phyloP scores from a whole-genome alignment of 805 yeast genomes.

The Komagataella populi region DNA sequence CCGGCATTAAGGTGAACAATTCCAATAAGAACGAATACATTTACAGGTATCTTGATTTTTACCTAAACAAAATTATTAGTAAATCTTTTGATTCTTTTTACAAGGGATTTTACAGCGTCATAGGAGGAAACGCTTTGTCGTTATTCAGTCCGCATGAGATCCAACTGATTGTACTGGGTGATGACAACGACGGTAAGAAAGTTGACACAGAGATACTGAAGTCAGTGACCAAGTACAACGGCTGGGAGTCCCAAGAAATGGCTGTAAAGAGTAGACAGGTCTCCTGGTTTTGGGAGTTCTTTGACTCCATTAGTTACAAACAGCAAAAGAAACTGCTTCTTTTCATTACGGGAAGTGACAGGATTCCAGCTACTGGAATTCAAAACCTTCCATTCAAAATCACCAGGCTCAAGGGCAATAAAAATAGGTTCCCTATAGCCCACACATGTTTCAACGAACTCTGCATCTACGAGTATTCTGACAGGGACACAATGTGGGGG shows the following conservation, averaged over 20 bases:
- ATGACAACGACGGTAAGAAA: conserved; percentile 30
- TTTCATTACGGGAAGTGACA: conserved; percentile 83
- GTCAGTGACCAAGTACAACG: conserved; percentile 61
- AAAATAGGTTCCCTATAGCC: conserved; percentile 59
- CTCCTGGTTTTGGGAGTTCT: conserved; percentile 81
- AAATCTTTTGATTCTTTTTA: conserved; percentile 44
- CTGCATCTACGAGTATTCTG: conserved; percentile 53
- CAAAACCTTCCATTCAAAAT: conserved; percentile 63
- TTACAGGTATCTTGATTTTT: conserved; percentile 45
- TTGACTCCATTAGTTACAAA: conserved; percentile 26
- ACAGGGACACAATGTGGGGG: conserved; percentile 34
- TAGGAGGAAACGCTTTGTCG: conserved; percentile 71
- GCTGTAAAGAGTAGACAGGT: conserved; percentile 30
- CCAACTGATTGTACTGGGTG: conserved; percentile 67
- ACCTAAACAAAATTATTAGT: conserved; percentile 39
- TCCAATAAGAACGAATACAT: conserved; percentile 50
- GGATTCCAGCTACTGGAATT: conserved; percentile 88
- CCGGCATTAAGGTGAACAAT: conserved; percentile 36
- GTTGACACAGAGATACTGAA: conserved; percentile 55
- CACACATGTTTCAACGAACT: conserved; percentile 94
- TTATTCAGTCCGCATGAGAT: conserved; percentile 75
- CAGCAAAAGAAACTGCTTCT: conserved; percentile 52
- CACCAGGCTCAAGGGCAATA: conserved; percentile 28
- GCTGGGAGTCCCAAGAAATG: conserved; percentile 34
- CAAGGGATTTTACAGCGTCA: conserved; percentile 61